Base-by-base conservation (phyloP, 2,329 filamentous ascomycete genomes). In the Metarhizium rileyi region DNA sequence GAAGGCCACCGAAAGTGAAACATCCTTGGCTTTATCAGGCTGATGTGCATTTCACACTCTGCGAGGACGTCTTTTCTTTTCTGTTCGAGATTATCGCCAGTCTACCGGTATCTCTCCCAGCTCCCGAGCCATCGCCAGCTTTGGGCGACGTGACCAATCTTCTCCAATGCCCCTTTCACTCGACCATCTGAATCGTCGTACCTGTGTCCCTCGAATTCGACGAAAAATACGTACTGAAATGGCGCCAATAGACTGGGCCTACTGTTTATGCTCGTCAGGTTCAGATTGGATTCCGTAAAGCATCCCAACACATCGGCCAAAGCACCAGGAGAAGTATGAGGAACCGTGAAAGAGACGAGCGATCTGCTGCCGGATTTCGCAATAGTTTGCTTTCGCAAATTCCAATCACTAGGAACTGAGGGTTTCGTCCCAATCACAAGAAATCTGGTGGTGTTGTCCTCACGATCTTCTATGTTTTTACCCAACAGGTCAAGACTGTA, bases 141-240 rank as follows among this genome's bases (percentile, higher is more conserved):
- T 64, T 78, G 70, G n/a, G 81, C 80, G 54, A 81, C 76, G 27
- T 63, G 63, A 1, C 68, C 69, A 55, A 90, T 71, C 55, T 77
- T 76, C 46, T 69, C 70, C 62, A 90, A 65, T 25, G 81, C 84
- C 22, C 67, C 68, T 51, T 78, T 74, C 16, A 90, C 83, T 53
- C 73, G 72, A 3, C 74, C 77, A 47, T 76, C 72, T 2, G 73
- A 71, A 57, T 80, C 80, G 20, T 65, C 58, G 48, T 63, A 53
- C 52, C 57, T 66, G 63, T 80, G 76, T 1, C 86, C 84, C 63
- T 86, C 79, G 59, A 95, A 90, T 72, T 97, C 91, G 27, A 96
- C 83, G 63, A 97, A 90, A 70, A 97, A 96, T 35, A 96, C 79
- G 69, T 97, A 97, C 64, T 94, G 83, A 80, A 95, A 97, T 20